Evolutionary conservation across 495 filamentous ascomycete genomes (phyloP).

Genomic region (Cladorrhinum samala): DNA sequence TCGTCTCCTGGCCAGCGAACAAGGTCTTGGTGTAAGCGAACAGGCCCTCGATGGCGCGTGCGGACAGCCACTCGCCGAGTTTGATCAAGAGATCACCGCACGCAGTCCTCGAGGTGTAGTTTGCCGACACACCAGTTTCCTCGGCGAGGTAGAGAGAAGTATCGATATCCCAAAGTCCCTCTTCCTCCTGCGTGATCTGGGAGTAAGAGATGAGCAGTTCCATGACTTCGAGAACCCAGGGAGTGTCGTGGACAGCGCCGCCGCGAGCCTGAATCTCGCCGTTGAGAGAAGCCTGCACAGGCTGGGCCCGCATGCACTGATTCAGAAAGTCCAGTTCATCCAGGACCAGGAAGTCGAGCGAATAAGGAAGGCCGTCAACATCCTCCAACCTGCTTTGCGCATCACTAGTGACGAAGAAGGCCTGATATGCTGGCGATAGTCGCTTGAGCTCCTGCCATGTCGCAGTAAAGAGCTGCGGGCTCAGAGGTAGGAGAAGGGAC

Average conservation of each 20-base stretch:
- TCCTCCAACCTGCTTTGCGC: conserved; percentile 85
- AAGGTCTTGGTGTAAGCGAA: conserved; percentile 64
- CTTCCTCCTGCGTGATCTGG: conserved; percentile 90
- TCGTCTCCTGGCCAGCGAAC: conserved; percentile 44
- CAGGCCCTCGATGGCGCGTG: conserved; percentile 63
- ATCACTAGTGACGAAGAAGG: conserved; percentile 77
- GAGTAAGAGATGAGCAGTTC: conserved; percentile 75
- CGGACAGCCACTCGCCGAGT: conserved; percentile 80
- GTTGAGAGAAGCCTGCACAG: conserved; percentile 79
- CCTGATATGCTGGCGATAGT: conserved; percentile 63
- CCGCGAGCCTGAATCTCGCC: conserved; percentile 56
- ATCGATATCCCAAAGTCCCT: conserved; percentile 93
- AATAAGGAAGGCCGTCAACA: conserved; percentile 84
- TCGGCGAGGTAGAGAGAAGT: conserved; percentile 92
- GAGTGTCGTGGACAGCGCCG: conserved; percentile 49
- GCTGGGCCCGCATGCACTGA: conserved; percentile 71
- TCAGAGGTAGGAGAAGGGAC: conserved; percentile 71
- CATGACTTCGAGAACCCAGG: conserved; percentile 79
- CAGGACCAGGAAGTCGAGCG: conserved; percentile 85
- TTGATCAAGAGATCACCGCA: conserved; percentile 88
- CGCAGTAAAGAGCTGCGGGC: conserved; percentile 68
- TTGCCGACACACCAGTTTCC: conserved; percentile 90
- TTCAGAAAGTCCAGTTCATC: conserved; percentile 94
- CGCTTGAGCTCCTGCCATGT: conserved; percentile 80
- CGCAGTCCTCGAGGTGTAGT: conserved; percentile 89